These are phyloP conservation scores for Fusarium piperis DNA, from an alignment of 2,329 filamentous ascomycete genomes.

Conservation along the genomic window DNA sequence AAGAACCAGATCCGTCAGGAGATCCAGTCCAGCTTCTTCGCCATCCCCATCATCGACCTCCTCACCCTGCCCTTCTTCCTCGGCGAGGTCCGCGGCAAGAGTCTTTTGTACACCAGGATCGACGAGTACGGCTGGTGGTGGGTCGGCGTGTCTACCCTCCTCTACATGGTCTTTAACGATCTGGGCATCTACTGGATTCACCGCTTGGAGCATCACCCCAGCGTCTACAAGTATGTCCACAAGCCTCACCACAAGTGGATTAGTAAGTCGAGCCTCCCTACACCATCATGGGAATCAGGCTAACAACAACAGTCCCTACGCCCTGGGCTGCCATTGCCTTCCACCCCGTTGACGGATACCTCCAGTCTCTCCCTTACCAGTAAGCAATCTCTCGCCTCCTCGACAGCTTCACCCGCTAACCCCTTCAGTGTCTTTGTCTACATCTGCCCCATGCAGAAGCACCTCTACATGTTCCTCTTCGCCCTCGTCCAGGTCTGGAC, in stretches of 20 bases:
- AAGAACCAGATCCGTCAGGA: conserved; percentile 58
- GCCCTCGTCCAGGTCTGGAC: conserved; percentile 58
- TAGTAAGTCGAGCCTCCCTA: conserved; percentile 41
- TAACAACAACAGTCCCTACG: conserved; percentile 50
- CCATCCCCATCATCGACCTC: conserved; percentile 56
- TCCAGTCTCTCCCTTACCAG: conserved; percentile 59
- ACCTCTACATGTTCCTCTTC: conserved; percentile 57
- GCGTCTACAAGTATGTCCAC: conserved; percentile 58
- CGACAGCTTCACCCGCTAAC: conserved; percentile 7
- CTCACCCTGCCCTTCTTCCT: conserved; percentile 58
- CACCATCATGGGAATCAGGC: neutral
- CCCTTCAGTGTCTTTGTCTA: conserved; percentile 52
- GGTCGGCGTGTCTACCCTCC: conserved; percentile 49
- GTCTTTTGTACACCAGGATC: conserved; percentile 52
- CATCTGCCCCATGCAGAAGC: conserved; percentile 57
- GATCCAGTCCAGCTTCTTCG: conserved; percentile 53
- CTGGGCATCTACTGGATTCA: conserved; percentile 60
- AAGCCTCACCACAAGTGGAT: conserved; percentile 63
- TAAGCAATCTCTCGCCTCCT: conserved; percentile 33
- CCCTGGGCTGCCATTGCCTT: conserved; percentile 59
- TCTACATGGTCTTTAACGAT: conserved; percentile 59
- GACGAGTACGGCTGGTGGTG: conserved; percentile 53
- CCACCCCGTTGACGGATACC: conserved; percentile 57
- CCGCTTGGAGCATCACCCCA: conserved; percentile 56
- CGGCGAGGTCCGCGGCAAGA: conserved; percentile 58